Percentiles rank a stretch among this genome's conserved stretches.
Conservation (phyloP, 2,329 filamentous ascomycete species). For the Aspergillus sp. region DNA sequence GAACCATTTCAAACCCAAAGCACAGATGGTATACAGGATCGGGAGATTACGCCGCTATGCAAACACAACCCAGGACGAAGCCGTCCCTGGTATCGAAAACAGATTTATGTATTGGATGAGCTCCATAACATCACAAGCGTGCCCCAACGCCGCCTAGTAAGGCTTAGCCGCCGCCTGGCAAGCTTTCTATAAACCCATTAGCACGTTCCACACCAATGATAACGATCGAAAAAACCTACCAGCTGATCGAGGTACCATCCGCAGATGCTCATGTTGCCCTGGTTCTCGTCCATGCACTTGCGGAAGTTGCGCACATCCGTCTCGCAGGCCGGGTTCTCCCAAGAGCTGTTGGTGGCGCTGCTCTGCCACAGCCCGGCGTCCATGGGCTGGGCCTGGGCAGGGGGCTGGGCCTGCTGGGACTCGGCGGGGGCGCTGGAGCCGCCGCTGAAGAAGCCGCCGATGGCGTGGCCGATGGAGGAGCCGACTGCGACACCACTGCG, state of each 20-base stretch:
- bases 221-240: slow-evolving; percentile 32
- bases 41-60: slow-evolving; percentile 20
- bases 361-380: slow-evolving; percentile 45
- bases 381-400: slow-evolving; percentile 54
- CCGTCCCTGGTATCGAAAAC: background rate
- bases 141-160: slow-evolving; percentile 53
- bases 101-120: too few relatives aligned
- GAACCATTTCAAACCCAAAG: slow-evolving; percentile 2
- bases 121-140: background rate
- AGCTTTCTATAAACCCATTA: slow-evolving; percentile 59
- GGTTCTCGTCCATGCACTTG: slow-evolving; percentile 93
- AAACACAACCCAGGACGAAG: slow-evolving; percentile 12
- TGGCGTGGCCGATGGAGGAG: slow-evolving; percentile 90
- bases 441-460: slow-evolving; percentile 82
- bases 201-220: slow-evolving; percentile 6
- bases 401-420: slow-evolving; percentile 45
- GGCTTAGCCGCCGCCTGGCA: slow-evolving; percentile 74
- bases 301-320: slow-evolving; percentile 82
- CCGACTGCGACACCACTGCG: slow-evolving; percentile 91
- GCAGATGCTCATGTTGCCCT: slow-evolving; percentile 92
- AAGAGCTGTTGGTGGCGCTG: slow-evolving; percentile 48
- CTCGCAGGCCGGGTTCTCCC: slow-evolving; percentile 65
- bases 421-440: slow-evolving; percentile 58
- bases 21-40: slow-evolving; percentile 14
- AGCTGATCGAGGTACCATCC: slow-evolving; percentile 98